phyloP scores from a whole-genome alignment of 2,329 filamentous ascomycete species.

The Calonectria multiphialidica region DNA sequence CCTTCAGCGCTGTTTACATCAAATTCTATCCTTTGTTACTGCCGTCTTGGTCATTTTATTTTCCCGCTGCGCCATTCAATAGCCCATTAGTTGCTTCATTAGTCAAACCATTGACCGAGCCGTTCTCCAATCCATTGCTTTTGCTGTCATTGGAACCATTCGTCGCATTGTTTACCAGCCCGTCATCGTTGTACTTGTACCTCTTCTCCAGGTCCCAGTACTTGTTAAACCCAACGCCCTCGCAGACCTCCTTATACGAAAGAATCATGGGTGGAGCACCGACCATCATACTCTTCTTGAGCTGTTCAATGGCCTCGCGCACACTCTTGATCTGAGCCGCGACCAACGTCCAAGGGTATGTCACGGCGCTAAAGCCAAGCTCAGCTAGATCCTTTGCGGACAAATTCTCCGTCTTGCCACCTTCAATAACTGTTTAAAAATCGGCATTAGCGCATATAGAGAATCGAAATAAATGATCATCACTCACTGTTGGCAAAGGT shows the following conservation, averaged over 20 bases:
- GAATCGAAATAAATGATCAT: no score
- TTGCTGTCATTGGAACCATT: background rate
- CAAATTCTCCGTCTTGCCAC: slow-evolving; percentile 49
- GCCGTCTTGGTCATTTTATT: no score
- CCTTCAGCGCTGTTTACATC: no score
- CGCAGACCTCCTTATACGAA: slow-evolving; percentile 56
- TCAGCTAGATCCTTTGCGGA: slow-evolving; percentile 48
- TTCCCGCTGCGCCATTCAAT: no score
- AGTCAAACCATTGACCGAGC: no score
- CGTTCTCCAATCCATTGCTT: background rate
- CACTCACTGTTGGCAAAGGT: slow-evolving; percentile 52
- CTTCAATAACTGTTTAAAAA: slow-evolving; percentile 43
- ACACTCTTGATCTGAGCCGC: slow-evolving; percentile 57
- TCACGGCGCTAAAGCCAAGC: slow-evolving; percentile 55
- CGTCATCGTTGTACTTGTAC: slow-evolving; percentile 19
- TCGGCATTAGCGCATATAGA: background rate
- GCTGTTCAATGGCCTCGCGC: slow-evolving; percentile 48
- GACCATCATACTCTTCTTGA: slow-evolving; percentile 56
- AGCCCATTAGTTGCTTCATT: no score
- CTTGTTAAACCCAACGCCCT: slow-evolving; percentile 58
- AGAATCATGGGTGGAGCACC: slow-evolving; percentile 57
- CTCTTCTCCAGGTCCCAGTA: slow-evolving; percentile 44
- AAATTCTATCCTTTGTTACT: no score
- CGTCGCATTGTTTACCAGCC: background rate
- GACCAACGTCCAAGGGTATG: slow-evolving; percentile 58